Conservation (phyloP, 768 basidiomycete species). For the Xerocomellus intermedius region DNA sequence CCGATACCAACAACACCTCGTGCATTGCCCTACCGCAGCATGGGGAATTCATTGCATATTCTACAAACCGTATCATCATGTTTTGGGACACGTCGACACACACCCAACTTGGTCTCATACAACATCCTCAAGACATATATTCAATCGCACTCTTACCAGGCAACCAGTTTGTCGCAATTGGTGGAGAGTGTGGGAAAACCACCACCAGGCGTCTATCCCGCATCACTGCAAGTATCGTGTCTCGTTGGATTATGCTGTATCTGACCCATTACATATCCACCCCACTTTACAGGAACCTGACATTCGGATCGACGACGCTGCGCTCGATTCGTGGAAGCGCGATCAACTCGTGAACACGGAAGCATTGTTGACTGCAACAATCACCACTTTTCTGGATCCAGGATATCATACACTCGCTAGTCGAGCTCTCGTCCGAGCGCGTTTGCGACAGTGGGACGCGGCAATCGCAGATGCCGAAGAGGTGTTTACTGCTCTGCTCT, state of each 20-base stretch:
- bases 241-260: background rate
- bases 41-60: background rate
- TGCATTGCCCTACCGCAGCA: background rate
- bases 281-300: background rate
- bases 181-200: background rate
- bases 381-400: background rate
- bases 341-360: background rate
- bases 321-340: background rate
- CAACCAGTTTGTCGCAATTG: background rate
- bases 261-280: background rate
- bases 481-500: background rate
- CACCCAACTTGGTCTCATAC: background rate
- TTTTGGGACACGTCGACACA: slow-evolving; percentile 6
- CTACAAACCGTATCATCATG: background rate
- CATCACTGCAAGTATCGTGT: background rate
- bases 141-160: slow-evolving; percentile 1
- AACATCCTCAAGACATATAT: background rate
- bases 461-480: background rate
- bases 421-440: background rate
- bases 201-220: background rate
- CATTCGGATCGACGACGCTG: background rate
- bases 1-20: fast-evolving
- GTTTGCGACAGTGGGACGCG: background rate
- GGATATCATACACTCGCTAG: background rate
- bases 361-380: background rate